Conservation (phyloP, 2,329 filamentous ascomycete species). For the Simplicillium aogashimaense region DNA sequence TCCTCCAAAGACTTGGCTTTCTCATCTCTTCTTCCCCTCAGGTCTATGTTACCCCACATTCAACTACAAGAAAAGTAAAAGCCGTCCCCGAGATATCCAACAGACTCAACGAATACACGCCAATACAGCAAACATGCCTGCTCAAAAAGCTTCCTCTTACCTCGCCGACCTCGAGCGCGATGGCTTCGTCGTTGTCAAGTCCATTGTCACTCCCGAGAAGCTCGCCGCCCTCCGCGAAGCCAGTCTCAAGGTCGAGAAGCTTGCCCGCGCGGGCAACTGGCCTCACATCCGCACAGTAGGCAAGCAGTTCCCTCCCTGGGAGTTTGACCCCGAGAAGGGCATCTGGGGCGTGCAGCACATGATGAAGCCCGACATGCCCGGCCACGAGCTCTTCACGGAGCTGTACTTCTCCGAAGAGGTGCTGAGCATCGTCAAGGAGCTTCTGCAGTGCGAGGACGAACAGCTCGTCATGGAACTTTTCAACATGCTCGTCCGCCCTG, state of each 20-base stretch:
- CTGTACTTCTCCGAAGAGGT: constrained; percentile 64
- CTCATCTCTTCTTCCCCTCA: background rate
- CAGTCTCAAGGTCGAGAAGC: constrained; percentile 42
- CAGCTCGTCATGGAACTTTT: constrained; percentile 78
- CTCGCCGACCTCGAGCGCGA: constrained; percentile 50
- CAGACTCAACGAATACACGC: background rate
- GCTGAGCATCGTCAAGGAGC: constrained; percentile 50
- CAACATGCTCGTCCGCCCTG: constrained; percentile 73
- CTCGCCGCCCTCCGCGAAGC: constrained; percentile 51
- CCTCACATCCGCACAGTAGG: constrained; percentile 74
- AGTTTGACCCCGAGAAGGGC: constrained; percentile 45
- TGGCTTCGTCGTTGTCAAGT: constrained; percentile 67
- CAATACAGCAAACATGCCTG: constrained; percentile 7
- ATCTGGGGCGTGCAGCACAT: constrained; percentile 91
- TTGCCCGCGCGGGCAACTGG: constrained; percentile 65
- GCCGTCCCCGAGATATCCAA: background rate
- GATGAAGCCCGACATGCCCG: constrained; percentile 61
- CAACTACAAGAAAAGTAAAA: too few relatives aligned
- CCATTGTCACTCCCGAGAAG: constrained; percentile 45
- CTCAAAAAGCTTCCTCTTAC: constrained; percentile 8
- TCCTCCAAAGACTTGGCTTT: constrained; percentile 4
- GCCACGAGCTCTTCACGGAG: constrained; percentile 49
- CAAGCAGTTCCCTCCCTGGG: constrained; percentile 88
- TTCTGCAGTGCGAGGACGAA: constrained; percentile 48
- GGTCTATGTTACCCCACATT: background rate